These are phyloP conservation scores for Rossbeevera mucosa DNA, from an alignment of 768 basidiomycete species.

Conservation along the genomic window DNA sequence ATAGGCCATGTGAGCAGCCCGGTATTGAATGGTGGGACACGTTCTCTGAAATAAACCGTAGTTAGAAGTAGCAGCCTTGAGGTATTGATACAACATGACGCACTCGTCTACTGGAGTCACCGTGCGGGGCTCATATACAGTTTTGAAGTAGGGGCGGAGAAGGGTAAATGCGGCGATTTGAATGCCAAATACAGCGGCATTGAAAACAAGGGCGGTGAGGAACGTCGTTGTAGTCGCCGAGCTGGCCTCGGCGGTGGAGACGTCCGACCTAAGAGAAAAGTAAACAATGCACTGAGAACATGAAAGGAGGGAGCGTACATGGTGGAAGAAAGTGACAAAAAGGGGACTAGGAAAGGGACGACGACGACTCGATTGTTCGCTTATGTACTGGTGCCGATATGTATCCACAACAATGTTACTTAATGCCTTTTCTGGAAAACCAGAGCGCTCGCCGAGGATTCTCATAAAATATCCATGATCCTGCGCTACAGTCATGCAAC, in stretches of 20 bases:
- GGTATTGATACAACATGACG: slow-evolving; percentile 16
- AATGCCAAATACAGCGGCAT: slow-evolving; percentile 62
- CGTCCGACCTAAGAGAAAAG: slow-evolving; percentile 33
- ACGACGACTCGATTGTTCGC: slow-evolving; percentile 9
- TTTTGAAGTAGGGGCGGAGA: slow-evolving; percentile 77
- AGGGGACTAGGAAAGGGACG: slow-evolving; percentile 13
- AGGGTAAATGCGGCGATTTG: slow-evolving; percentile 80
- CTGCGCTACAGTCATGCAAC: too few species aligned
- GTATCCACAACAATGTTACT: not conserved
- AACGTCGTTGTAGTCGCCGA: slow-evolving; percentile 76
- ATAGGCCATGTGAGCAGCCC: slow-evolving; percentile 62
- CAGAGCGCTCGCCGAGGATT: not conserved
- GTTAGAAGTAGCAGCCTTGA: slow-evolving; percentile 1
- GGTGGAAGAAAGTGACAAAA: slow-evolving; percentile 8
- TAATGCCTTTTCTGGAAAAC: slow-evolving; percentile 12
- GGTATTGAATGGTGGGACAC: slow-evolving; percentile 47
- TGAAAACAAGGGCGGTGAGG: slow-evolving; percentile 80
- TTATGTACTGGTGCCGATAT: not conserved
- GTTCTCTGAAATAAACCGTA: slow-evolving; percentile 42
- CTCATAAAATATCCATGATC: too few species aligned
- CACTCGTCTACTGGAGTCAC: slow-evolving; percentile 49
- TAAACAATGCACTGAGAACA: not conserved
- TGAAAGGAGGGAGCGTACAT: slow-evolving; percentile 14
- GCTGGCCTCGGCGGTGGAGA: slow-evolving; percentile 38
- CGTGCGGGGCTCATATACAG: slow-evolving; percentile 86